Evolutionary conservation across 2,329 filamentous ascomycete genomes (phyloP), one percentile per base, ranked within the genome.

Genomic region (Gaeumannomyces tritici): DNA sequence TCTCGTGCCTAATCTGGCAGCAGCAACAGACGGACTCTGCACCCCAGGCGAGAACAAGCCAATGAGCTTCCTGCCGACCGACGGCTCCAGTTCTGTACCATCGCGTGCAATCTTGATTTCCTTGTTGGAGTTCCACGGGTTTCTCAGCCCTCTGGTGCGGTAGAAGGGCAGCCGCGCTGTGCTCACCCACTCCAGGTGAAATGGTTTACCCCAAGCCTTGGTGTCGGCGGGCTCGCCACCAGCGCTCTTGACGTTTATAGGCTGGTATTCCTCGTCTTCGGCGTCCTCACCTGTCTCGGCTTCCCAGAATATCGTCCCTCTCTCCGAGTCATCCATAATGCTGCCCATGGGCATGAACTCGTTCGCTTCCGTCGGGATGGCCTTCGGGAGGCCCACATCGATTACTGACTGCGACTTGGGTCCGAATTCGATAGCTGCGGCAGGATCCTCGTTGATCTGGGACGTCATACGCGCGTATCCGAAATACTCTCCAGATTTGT

Each of bases 291-390:
- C 70, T 0, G 65, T 63, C 24, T 93, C 88, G 8, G 88, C 88
- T 73, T 98, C 93, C 93, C 93, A 98, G 70, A 98, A 98, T 55
- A 97, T 96, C 0, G 93, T 97, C 0, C 93, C 93, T n/a, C 93
- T 84, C 0, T 91, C 89, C 4, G 90, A 93, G 72, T 98, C 93
- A 69, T 96, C 91, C 58, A 97, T 93, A 63, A 98, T 96, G 62
- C 87, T 86, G 28, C 93, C 93, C 69, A 84, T 88, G 0, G 93
- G 93, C 3, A 89, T 89, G 61, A 82, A 88, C 59, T 90, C 86
- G 0, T 89, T 96, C 24, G 90, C 86, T 63, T 89, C 85, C 27
- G 91, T 96, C 0, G 86, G 81, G 13, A 92, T 96, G 7, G 90
- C 89, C 70, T 90, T 89, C 3, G 92, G 88, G 6, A 91, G 79